Evolutionary conservation across 306 rosid genomes (phyloP), one percentile per base, ranked within the genome.

Genomic region (Rosa rugosa): DNA sequence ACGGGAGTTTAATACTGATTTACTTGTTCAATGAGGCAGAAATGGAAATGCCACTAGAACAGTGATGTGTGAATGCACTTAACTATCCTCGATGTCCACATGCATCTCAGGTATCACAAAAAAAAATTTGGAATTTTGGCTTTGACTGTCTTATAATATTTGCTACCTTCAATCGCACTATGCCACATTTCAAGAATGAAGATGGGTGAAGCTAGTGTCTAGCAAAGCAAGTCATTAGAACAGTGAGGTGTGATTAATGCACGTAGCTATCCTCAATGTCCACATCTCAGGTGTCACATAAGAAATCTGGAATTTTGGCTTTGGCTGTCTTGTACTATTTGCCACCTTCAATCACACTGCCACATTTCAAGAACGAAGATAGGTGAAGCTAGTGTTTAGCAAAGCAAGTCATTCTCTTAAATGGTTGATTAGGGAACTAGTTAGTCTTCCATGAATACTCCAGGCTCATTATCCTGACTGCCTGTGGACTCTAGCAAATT

Each of bases 291-390:
- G 17, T 51, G 22, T 64, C 79, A 54, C 27, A 38, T 77, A 20
- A 57, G 65, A 77, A 85, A 73, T 85, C 77, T 78, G 50, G 41
- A 40, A 40, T 68, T 84, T 89, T 86, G 87, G 87, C 80, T 20
- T 51, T 86, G 79, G 88, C 86, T 83, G 88, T 86, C 84, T 20
- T 36, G 8, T 36, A 14, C 31, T 23, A 74, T 74, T 74, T 74
- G 6, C 47, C 22, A 27, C 34, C 51, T 75, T 69, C 60, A n/a
- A 75, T 75, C 27, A 44, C 71, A 25, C n/a, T 27, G 79, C 71
- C 79, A 75, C 71, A 45, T 62, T 74, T 40, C 41, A 59, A 38
- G 17, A 59, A 18, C 16, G 31, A 40, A 63, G 62, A 62, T 45
- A 6, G 67, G 60, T 27, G 46, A 20, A 44, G 79, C 11, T 7